Evolutionary conservation across 2,329 filamentous ascomycete species (phyloP).

Genomic region (Microsporum ferrugineum): DNA sequence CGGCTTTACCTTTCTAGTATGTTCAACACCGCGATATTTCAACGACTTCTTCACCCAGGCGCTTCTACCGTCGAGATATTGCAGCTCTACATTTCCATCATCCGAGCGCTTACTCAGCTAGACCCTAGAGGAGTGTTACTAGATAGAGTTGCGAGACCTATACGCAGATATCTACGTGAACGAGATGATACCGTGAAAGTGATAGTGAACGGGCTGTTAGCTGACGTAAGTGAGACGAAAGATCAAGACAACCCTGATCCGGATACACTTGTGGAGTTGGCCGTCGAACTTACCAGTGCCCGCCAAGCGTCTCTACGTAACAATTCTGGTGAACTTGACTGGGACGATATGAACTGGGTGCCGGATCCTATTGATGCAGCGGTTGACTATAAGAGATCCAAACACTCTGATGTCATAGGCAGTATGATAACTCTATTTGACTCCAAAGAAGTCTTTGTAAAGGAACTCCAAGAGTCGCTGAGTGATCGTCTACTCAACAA

Average conservation of each 20-base stretch:
- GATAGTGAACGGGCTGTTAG: conserved; percentile 52
- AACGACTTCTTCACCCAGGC: conserved; percentile 50
- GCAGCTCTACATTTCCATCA: conserved; percentile 57
- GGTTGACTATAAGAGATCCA: conserved; percentile 80
- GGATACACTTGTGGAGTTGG: conserved; percentile 42
- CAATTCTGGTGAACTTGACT: conserved; percentile 61
- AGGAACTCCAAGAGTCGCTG: conserved; percentile 82
- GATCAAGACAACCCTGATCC: conserved; percentile 20
- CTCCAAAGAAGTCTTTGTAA: conserved; percentile 82
- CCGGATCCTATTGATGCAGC: conserved; percentile 89
- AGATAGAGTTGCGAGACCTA: conserved; percentile 53
- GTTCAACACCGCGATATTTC: conserved; percentile 44
- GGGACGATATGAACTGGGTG: conserved; percentile 85
- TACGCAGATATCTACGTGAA: conserved; percentile 51
- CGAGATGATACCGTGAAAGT: conserved; percentile 55
- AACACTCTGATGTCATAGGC: conserved; percentile 80
- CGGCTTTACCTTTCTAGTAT: conserved; percentile 44
- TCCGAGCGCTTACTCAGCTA: conserved; percentile 51
- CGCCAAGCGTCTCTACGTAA: conserved; percentile 34
- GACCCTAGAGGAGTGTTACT: conserved; percentile 56
- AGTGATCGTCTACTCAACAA: conserved; percentile 62
- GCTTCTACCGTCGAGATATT: conserved; percentile 56
- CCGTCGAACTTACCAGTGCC: conserved; percentile 39
- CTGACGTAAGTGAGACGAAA: conserved; percentile 35
- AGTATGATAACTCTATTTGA: conserved; percentile 82